phyloP scores from a whole-genome alignment of 805 yeast genomes.

The Suhomyces sp. region DNA sequence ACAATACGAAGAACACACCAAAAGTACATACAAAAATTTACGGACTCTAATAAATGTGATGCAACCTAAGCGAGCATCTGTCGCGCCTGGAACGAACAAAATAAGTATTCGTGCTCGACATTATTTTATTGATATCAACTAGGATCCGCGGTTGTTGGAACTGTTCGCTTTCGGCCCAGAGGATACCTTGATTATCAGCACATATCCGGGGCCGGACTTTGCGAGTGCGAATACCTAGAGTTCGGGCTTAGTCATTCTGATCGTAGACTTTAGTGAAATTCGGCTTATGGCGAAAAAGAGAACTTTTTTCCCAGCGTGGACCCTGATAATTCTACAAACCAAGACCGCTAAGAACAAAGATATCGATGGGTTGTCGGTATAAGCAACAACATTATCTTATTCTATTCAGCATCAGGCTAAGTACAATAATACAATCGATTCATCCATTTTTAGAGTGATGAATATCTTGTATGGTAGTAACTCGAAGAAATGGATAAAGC shows the following conservation, averaged over 20 bases:
- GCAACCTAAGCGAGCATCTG: not conserved
- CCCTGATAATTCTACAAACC: not conserved
- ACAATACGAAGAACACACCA: not conserved
- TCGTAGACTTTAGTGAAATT: not conserved
- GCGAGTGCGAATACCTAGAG: not conserved
- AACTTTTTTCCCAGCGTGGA: not conserved
- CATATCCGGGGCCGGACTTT: not conserved
- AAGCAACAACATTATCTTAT: not conserved
- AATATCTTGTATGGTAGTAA: not conserved
- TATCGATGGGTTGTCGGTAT: not conserved
- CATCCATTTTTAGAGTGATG: not conserved
- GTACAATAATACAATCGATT: not conserved
- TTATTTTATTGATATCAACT: no score
- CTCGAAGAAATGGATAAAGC: not conserved
- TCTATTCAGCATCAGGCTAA: not conserved
- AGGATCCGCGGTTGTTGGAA: not conserved
- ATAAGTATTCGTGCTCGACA: no score
- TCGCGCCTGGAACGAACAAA: not conserved
- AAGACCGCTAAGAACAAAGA: not conserved
- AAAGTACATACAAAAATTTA: no score
- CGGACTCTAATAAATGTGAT: not conserved
- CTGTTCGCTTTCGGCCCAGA: not conserved
- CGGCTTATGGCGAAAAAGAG: not conserved
- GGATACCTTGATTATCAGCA: no score
- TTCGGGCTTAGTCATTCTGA: not conserved